These are phyloP conservation scores for Staphylotrichum longicolle DNA, from an alignment of 495 filamentous ascomycete genomes.

Conservation along the genomic window DNA sequence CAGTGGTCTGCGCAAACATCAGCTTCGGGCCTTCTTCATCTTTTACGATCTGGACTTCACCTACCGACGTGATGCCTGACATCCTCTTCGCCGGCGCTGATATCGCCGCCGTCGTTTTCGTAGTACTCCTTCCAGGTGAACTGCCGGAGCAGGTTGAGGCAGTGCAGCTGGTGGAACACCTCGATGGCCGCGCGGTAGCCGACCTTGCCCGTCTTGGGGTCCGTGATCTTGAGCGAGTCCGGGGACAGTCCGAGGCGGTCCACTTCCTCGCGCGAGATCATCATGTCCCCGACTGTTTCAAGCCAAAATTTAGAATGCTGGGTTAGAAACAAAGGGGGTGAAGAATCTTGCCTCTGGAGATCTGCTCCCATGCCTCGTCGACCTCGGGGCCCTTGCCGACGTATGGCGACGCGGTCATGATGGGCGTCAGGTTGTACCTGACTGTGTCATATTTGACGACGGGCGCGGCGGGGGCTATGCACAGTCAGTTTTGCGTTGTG, in stretches of 20 bases:
- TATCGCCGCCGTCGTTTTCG: neutral
- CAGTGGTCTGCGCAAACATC: neutral
- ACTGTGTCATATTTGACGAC: slow-evolving; percentile 4
- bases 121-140: slow-evolving; percentile 5
- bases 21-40: neutral
- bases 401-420: slow-evolving; percentile 5
- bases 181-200: slow-evolving; percentile 11
- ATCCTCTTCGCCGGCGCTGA: neutral
- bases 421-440: slow-evolving; percentile 10
- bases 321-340: neutral
- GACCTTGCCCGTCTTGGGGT: slow-evolving; percentile 10
- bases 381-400: slow-evolving; percentile 9
- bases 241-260: neutral
- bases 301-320: neutral
- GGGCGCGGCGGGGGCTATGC: neutral
- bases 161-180: slow-evolving; percentile 12
- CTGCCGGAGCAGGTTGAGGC: slow-evolving; percentile 9
- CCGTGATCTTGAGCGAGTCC: slow-evolving; percentile 9
- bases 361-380: slow-evolving; percentile 12
- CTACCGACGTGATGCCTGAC: slow-evolving; percentile 6
- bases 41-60: neutral
- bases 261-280: neutral
- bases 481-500: neutral
- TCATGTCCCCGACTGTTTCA: slow-evolving; percentile 11
- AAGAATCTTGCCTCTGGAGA: neutral